Base-by-base conservation (phyloP, 345 rosid genomes). In the Abelmoschus esculentus region DNA sequence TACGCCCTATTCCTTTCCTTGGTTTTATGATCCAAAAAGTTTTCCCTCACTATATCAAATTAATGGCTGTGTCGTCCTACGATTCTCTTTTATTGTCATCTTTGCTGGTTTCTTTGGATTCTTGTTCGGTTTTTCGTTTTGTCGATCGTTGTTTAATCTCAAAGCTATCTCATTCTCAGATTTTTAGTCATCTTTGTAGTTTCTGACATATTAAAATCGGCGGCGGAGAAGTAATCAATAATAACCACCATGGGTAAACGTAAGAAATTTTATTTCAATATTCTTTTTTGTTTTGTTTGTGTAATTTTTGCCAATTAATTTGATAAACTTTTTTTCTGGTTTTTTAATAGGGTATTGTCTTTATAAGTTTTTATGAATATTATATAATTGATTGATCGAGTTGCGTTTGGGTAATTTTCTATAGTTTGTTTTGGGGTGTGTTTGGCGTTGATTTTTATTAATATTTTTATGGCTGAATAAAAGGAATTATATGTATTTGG, bases 231-330 rank as follows among this genome's bases (percentile, higher is more conserved):
- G 7, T 12, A 47, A 73, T 75, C 70, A 40, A 3, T 12, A 47
- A 73, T 75, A 67, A 53, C 71, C 67, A 56, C 17, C 74, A 91
- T 92, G 98, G 95, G 96, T 70, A 88, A 77, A 70, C 89, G 98
- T 89, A 80, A 83, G 89, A 71, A 5, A 5, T 17, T 6, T 52
- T n/a, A 7, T 17, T 7, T 3, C 17, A 1, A 15, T 50, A 15
- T 66, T 14, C 14, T 14, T 46, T 46, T 44, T 13, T 44, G 3
- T 13, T 46, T 46, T 13, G 15, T 49, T 46, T 2, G 44, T 46
- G 50, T 76, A 26, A 29, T 17, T 44, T n/a, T 19, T 14, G 8
- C 31, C 3, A 13, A n/a, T 9, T 29, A 49, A 56, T 44, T 70
- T 55, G 44, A 36, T 65, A 53, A 22, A 14, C 5, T 14, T 49